Evolutionary conservation across 1,284 basidiomycete species (phyloP), one percentile per base, ranked within the genome.

Genomic region (Tilletia caries): DNA sequence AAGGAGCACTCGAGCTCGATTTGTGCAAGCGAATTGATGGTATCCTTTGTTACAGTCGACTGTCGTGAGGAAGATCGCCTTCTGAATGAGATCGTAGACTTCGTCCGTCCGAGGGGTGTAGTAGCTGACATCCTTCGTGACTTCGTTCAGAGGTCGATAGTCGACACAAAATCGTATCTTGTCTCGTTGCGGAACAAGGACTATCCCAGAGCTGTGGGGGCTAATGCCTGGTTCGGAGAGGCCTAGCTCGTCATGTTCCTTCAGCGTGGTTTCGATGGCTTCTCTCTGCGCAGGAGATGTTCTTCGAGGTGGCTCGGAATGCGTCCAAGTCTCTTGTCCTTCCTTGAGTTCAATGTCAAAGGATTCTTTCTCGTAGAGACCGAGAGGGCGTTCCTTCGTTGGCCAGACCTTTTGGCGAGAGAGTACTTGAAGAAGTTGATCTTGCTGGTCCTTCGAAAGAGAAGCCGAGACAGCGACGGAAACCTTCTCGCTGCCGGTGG

Each of bases 91-190:
- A 18, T 50, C 27, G 2, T 29, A 66, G 44, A 25, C n/a, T 6
- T 66, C 65, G 27, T 66, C 65, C 25, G 32, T 66, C 12, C 25
- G 6, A 15, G 48, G 25, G 6, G 37, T 41, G 37, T 5, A 41
- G 70, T 84, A 86, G 71, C 86, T 83, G 70, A 86, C 85, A 0
- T 83, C 78, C 0, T 85, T 81, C 13, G 81, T 83, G 2, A 77
- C 52, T 0, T 70, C 76, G 69, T 85, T 85, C 0, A 85, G 76
- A 48, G 79, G 78, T 1, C 83, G 68, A 64, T 84, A 85, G 70
- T 85, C 82, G 10, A 84, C 76, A 43, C 76, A 78, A 37, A 85
- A 71, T 1, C 82, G 67, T 1, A 81, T 74, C 71, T 76, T 85
- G 54, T 44, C 74, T 67, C 84, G 82, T 2, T 80, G 71, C 43